Percentiles rank a stretch among this genome's conserved stretches.
phyloP scores from a whole-genome alignment of 352 stramenopile genomes.

The Pilasporangium apinafurcum region DNA sequence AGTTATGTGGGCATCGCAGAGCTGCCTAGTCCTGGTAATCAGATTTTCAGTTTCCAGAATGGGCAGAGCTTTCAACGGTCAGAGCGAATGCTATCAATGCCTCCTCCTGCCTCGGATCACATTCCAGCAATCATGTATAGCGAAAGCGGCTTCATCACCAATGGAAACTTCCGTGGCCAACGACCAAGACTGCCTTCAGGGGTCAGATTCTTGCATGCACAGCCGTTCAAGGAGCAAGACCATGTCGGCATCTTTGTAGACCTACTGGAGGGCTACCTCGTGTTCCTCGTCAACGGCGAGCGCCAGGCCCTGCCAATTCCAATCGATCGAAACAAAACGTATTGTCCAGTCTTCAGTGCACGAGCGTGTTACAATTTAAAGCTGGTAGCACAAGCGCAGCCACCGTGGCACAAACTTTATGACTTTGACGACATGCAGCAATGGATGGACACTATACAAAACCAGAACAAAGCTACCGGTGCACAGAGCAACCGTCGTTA shows the following conservation, averaged over 20 bases:
- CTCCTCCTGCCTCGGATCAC: constrained; percentile 48
- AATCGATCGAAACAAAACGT: constrained; percentile 26
- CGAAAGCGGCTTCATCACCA: constrained; percentile 59
- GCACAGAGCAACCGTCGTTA: constrained; percentile 14
- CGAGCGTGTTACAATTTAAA: constrained; percentile 49
- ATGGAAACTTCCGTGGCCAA: constrained; percentile 51
- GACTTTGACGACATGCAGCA: constrained; percentile 12
- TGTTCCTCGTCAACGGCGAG: constrained; percentile 43
- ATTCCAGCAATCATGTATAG: constrained; percentile 77
- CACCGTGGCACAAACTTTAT: constrained; percentile 46
- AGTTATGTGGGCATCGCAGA: constrained; percentile 52
- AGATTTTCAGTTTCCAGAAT: constrained; percentile 8
- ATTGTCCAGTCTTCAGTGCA: constrained; percentile 54
- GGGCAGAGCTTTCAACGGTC: constrained; percentile 34
- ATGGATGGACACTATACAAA: constrained; percentile 1
- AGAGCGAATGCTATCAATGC: constrained; percentile 33
- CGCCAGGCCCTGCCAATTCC: constrained; percentile 34
- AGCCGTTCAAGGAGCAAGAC: constrained; percentile 40
- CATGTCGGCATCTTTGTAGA: constrained; percentile 54
- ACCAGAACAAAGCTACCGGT: neutral
- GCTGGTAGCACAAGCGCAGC: constrained; percentile 20
- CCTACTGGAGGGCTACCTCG: constrained; percentile 37
- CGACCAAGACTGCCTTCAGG: constrained; percentile 31
- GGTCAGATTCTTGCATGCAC: constrained; percentile 36
- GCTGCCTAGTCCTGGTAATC: neutral